Evolutionary conservation across 2,329 filamentous ascomycete species (phyloP), one percentile per base, ranked within the genome.

Genomic region (Exophiala oligosperma): DNA sequence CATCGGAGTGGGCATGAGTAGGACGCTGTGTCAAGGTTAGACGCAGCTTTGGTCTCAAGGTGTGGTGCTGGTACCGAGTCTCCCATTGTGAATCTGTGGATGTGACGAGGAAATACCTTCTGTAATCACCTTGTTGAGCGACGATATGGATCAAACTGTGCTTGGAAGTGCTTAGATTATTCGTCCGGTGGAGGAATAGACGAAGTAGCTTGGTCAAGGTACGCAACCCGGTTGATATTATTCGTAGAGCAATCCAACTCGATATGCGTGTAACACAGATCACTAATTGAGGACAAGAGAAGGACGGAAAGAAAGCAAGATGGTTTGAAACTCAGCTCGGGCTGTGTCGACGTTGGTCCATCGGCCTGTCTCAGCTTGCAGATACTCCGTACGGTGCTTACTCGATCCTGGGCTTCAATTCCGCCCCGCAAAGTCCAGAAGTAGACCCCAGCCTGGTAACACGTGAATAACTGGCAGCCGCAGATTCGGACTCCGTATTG

Each of bases 1-100:
- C 66, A 63, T 81, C 73, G 48, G 72, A 68, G 49, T 71, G 65
- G 40, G 71, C 68, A 62, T 73, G 68, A 21, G 70, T 69, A 17
- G 52, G 58, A 40, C 49, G 58, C 60, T 62, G 57, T 21, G 14
- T 23, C 29, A 6, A n/a, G 26, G 51, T 62, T 47, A 62, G 49
- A 35, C 21, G 37, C n/a, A 24, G 52, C 35, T 49, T 11, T 26
- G 29, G 17, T 23, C 11, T 14, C 21, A n/a, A 21, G 29, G n/a
- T 37, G 21, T 11, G 4, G 32, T 55, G 17, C 32, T 12, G 44
- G 53, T 38, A 63, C 61, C 24, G 54, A 59, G n/a, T 63, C 61
- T 44, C 57, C 61, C 61, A 63, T 63, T 17, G 5, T 56, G 12
- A 49, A 8, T 17, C 17, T 17, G 35, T n/a, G 28, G 29, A 26